Conservation (phyloP, 495 filamentous ascomycete species). For the Xylaria sp. region DNA sequence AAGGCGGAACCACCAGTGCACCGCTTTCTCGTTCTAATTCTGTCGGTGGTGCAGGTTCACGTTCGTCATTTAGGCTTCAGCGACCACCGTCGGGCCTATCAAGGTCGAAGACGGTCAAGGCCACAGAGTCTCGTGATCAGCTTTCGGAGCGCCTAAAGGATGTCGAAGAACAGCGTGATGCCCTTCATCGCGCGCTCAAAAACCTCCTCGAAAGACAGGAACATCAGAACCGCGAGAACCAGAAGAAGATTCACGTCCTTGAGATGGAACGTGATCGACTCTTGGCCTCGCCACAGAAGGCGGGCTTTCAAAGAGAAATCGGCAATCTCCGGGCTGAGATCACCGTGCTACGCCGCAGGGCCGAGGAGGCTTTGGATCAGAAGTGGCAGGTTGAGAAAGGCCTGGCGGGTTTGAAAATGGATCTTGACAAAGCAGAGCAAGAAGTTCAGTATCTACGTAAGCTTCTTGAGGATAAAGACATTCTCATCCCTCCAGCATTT, state of each 20-base stretch:
- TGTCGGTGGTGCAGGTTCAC: conserved; percentile 44
- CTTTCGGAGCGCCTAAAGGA: conserved; percentile 86
- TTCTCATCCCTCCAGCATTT: conserved; percentile 66
- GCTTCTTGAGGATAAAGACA: conserved; percentile 87
- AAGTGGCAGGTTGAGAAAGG: conserved; percentile 98
- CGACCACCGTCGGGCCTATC: conserved; percentile 50
- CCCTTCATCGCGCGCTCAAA: conserved; percentile 83
- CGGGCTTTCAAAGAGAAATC: conserved; percentile 85
- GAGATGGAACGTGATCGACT: conserved; percentile 81
- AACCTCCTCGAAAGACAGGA: conserved; percentile 88
- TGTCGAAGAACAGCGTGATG: conserved; percentile 91
- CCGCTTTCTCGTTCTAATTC: conserved; percentile 54
- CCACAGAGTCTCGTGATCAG: conserved; percentile 70
- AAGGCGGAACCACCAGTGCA: conserved; percentile 32
- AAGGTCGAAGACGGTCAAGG: conserved; percentile 68
- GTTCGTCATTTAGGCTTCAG: conserved; percentile 38
- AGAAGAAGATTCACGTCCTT: conserved; percentile 75
- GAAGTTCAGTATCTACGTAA: conserved; percentile 82
- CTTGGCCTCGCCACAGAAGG: conserved; percentile 71
- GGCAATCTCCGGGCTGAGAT: conserved; percentile 80
- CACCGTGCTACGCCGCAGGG: conserved; percentile 80
- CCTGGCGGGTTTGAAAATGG: conserved; percentile 91
- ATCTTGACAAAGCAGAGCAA: conserved; percentile 92
- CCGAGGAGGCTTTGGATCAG: conserved; percentile 94
- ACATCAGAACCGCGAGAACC: conserved; percentile 78